Base-by-base conservation (phyloP, 345 rosid genomes). In the Litchi chinensis region DNA sequence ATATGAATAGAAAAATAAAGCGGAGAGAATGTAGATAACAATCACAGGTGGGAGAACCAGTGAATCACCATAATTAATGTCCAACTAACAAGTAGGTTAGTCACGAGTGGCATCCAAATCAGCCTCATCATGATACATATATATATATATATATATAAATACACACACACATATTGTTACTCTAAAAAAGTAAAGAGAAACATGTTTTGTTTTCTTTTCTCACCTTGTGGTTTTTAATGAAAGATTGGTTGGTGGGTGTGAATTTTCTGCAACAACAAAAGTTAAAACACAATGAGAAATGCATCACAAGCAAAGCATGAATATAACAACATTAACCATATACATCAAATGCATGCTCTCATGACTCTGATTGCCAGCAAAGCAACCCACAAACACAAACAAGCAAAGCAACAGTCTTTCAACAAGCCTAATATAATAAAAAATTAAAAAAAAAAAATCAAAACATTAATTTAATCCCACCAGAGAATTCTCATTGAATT, bases 51-150 rank as follows among this genome's bases (percentile, higher is more conserved):
- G 76, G 76, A 32, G 37, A 32, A 32, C 2, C 37, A 32, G 37
- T 32, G 37, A 72, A 73, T 41, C 70, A 74, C 78, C 84, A 79
- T 69, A 85, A 88, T 82, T 83, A 84, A 86, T 88, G 87, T 79
- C 85, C 93, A 90, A 89, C 93, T 87, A 88, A 76, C 83, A 91
- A 83, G 90, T 67, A 81, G 83, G 86, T 88, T 79, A 84, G 64
- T 94, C 96, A 91, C 97, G 97, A 87, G 96, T 76, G 44, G 83
- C 79, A 81, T 50, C 85, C 85, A 82, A 77, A 84, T 73, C 79
- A 66, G 73, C 73, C 43, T 26, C 41, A 63, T 63, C 46, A 65
- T 65, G 44, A 65, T 15, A 65, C 15, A 68, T 68, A 26, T 26
- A 26, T n/a, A n/a, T n/a, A n/a, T n/a, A n/a, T n/a, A n/a, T n/a